phyloP scores from a whole-genome alignment of 148 eudicot genomes.

The Vaccinium myrtillus region DNA sequence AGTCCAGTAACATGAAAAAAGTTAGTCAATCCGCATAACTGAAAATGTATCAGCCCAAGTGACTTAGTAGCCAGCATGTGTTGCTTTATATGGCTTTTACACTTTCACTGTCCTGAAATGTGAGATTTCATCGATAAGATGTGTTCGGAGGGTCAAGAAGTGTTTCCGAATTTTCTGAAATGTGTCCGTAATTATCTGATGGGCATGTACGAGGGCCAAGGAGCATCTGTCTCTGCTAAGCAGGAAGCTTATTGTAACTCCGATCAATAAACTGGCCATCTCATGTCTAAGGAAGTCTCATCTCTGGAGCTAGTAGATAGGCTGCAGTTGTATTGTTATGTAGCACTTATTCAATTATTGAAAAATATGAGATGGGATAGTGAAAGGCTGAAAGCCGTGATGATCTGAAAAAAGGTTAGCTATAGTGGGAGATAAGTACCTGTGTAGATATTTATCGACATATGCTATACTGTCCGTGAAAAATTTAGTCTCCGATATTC shows the following conservation, averaged over 20 bases:
- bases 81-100: background rate
- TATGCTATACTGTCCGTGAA: background rate
- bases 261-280: background rate
- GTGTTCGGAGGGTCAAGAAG: background rate
- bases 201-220: background rate
- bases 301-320: background rate
- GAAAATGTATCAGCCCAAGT: background rate
- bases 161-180: background rate
- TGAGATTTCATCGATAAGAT: background rate
- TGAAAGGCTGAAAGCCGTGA: background rate
- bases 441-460: background rate
- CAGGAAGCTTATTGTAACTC: background rate
- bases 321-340: background rate
- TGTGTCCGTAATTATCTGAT: background rate
- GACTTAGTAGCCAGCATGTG: background rate
- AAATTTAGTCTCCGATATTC: background rate
- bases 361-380: background rate
- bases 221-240: too few species aligned
- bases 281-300: background rate
- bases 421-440: background rate
- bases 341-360: background rate
- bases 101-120: background rate
- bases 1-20: background rate
- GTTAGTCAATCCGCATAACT: background rate
- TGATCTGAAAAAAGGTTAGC: background rate